Base-by-base conservation (phyloP, 371 early-diverging fungal genomes). In the Conidiobolus incongruus region DNA sequence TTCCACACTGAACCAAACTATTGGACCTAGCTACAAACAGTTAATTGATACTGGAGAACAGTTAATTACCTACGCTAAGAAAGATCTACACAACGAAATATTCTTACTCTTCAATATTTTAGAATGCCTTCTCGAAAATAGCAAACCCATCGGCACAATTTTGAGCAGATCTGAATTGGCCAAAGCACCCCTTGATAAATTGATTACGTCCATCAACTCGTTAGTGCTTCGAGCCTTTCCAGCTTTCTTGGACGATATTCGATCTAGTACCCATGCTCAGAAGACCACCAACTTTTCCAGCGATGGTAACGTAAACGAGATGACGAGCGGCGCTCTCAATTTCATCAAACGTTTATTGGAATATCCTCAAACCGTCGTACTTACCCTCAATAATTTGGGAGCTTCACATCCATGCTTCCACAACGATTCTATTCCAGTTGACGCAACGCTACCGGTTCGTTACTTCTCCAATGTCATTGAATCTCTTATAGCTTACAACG, bases 251-350 rank as follows among this genome's bases (percentile, higher is more conserved):
- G 75, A 75, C n/a, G 82, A 81, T 38, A 61, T 78, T 38, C 59
- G 62, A 53, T 70, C 66, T 49, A 19, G 52, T 26, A n/a, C 29
- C 4, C 10, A 32, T 21, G 36, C 32, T 24, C 15, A 24, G 10
- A n/a, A n/a, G n/a, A n/a, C n/a, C n/a, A 19, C 30, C 19, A 63
- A 61, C 12, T 59, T 82, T 37, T 73, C 81, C 31, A 62, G 55
- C 20, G 88, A 88, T 54, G 88, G 83, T 47, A 83, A 83, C 20
- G 83, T 88, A 1, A 79, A 83, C 50, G 85, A 88, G 52, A 54
- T 80, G 47, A 78, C 84, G 0, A 78, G 75, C 53, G 70, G 72
- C 52, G 85, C 75, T 11, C 52, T 74, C 31, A 71, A 68, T 40
- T 68, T 69, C 41, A 53, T 72, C 35, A 73, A 71, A 45, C 61